Conservation (phyloP, 106 monocot species). For the Dendrobium nobile region DNA sequence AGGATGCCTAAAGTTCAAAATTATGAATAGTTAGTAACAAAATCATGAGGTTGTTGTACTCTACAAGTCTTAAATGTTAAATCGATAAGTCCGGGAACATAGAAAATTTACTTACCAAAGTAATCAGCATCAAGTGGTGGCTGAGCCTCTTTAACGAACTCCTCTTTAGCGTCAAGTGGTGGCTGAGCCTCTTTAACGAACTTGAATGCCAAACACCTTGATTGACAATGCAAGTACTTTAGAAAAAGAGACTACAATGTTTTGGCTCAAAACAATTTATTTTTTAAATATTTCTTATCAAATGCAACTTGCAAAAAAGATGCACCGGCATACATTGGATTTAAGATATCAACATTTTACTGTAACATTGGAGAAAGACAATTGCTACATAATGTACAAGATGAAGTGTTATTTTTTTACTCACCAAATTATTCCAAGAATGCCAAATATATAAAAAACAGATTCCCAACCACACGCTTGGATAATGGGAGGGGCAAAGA, state of each 20-base stretch:
- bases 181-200: conserved; percentile 57
- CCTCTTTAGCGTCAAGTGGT: conserved; percentile 3
- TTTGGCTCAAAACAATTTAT: neutral
- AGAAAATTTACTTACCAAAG: conserved; percentile 36
- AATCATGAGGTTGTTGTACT: neutral
- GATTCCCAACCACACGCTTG: conserved; percentile 89
- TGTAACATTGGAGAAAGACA: neutral
- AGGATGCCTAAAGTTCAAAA: neutral
- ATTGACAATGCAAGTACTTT: conserved; percentile 9
- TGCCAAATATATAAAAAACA: conserved; percentile 89
- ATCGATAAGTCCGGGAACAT: neutral
- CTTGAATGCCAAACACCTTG: conserved; percentile 81
- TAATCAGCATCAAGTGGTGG: conserved; percentile 20
- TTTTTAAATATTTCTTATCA: neutral
- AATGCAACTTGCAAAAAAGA: neutral
- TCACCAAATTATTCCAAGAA: conserved; percentile 86
- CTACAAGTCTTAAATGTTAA: neutral
- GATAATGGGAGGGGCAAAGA: conserved; percentile 88
- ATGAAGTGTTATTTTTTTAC: conserved; percentile 13
- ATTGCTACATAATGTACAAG: neutral
- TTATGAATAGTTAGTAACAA: neutral
- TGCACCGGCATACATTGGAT: neutral
- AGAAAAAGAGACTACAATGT: conserved; percentile 5
- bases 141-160: conserved; percentile 59
- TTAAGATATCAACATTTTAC: neutral